phyloP scores from a whole-genome alignment of 1,284 basidiomycete species.

The Puccinia polysora region DNA sequence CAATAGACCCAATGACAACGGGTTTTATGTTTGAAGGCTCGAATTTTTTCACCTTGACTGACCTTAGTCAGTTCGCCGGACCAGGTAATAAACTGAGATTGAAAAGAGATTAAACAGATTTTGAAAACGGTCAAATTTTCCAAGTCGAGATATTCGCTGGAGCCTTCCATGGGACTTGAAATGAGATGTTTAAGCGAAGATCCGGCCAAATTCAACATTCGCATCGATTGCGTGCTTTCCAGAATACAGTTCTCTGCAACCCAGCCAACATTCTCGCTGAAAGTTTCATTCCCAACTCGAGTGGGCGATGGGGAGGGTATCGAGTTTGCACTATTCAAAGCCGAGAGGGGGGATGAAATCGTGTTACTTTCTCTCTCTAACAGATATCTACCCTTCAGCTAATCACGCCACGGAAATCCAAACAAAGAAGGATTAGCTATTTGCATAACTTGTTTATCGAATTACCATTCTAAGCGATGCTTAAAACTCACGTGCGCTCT shows the following conservation, averaged over 20 bases:
- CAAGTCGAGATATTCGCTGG: slow-evolving; percentile 12
- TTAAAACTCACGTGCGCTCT: slow-evolving; percentile 13
- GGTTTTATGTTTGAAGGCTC: slow-evolving; percentile 31
- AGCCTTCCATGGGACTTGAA: slow-evolving; percentile 24
- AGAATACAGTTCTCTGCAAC: slow-evolving; percentile 32
- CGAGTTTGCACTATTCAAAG: background rate
- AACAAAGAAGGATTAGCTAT: background rate
- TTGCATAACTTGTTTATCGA: background rate
- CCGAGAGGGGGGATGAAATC: slow-evolving; percentile 18
- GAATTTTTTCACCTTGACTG: slow-evolving; percentile 20
- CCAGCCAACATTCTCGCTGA: slow-evolving; percentile 32
- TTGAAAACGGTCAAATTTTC: slow-evolving; percentile 6
- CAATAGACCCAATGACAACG: slow-evolving; percentile 41
- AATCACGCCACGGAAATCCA: background rate
- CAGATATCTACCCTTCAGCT: slow-evolving; percentile 30
- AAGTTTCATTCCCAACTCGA: background rate
- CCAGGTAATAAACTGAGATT: slow-evolving; percentile 28
- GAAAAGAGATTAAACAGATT: slow-evolving; percentile 20
- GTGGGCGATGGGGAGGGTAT: slow-evolving; percentile 16
- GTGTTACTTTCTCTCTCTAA: slow-evolving; percentile 35
- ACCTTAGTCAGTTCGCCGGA: slow-evolving; percentile 33
- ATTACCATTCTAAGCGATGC: background rate
- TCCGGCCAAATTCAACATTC: background rate
- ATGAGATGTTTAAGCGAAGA: slow-evolving; percentile 23
- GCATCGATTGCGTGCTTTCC: slow-evolving; percentile 30